Base-by-base conservation (phyloP, 805 yeast species). In the Debaryomyces castellii region DNA sequence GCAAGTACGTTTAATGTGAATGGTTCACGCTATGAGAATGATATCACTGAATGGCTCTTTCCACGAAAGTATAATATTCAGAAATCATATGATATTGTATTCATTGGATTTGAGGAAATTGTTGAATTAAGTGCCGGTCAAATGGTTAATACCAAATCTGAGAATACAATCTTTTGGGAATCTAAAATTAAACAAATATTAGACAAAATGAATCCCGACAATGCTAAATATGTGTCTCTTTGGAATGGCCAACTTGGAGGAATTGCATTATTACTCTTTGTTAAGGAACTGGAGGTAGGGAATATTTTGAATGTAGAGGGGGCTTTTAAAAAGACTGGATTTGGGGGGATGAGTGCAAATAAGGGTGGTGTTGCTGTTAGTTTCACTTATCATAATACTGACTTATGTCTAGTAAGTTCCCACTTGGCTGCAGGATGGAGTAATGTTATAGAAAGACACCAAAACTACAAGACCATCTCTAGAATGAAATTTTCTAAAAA, bases 351-450 rank as follows among this genome's bases (percentile, higher is more conserved):
- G 66, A 83, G 95, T 46, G 82, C 82, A 9, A 83, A 83, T 55
- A 83, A 89, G 62, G 96, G 96, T 3, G 96, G 88, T 2, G 80
- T 87, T 37, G 84, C 87, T 0, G 80, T 86, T 2, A 78, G 91
- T 50, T 75, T 89, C 57, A 69, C 76, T 20, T 77, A 83, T 48
- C 81, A 85, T 11, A 81, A 81, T 25, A 81, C 92, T 9, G 80
- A 79, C 23, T 66, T 94, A 42, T 89, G 97, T 57, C 80, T 92
- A 52, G 81, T 92, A 10, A 83, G 84, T 3, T 83, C 95, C 3
- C 99, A 94, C 71, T 73, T 94, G 46, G 97, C 98, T 1, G 99
- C 99, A 2, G 99, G 99, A 0, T 77, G 85, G 49, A 82, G 83
- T 48, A 83, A 88, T 58, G 74, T 81, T 11, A 87, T 83, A 25